These are phyloP conservation scores for Peribolospora baueri DNA, from an alignment of 768 basidiomycete species.

Conservation along the genomic window DNA sequence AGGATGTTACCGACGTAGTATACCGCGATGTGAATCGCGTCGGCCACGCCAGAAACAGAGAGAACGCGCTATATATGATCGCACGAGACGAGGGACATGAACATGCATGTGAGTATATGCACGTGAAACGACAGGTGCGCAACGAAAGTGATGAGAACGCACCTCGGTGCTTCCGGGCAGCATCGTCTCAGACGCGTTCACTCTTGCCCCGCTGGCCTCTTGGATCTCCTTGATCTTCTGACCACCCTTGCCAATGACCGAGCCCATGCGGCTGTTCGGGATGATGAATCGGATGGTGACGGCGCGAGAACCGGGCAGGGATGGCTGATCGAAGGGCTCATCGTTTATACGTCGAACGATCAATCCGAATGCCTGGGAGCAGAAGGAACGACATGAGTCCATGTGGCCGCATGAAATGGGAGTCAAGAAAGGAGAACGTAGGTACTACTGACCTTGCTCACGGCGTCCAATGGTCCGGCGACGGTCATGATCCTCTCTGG, in stretches of 20 bases:
- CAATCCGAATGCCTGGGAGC: constrained; percentile 69
- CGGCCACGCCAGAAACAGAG: constrained; percentile 92
- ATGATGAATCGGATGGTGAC: constrained; percentile 99
- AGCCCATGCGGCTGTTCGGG: constrained; percentile 96
- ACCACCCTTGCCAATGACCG: constrained; percentile 91
- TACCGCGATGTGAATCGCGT: constrained; percentile 96
- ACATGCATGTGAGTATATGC: neutral
- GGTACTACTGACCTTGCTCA: constrained; percentile 55
- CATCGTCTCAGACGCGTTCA: constrained; percentile 97
- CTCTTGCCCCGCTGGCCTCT: constrained; percentile 81
- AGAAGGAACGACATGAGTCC: neutral
- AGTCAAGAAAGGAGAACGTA: neutral
- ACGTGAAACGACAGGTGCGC: neutral
- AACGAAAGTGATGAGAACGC: constrained; percentile 12
- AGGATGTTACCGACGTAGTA: constrained; percentile 98
- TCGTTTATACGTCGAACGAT: constrained; percentile 98
- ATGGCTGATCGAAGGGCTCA: constrained; percentile 92
- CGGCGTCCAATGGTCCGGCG: constrained; percentile 88
- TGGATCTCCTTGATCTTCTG: constrained; percentile 99
- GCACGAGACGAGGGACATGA: neutral
- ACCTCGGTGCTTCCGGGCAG: constrained; percentile 98
- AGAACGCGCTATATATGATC: constrained; percentile 47
- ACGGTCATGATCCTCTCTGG: constrained; percentile 98
- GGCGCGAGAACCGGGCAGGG: constrained; percentile 87
- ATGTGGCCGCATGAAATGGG: neutral